Conservation (phyloP, 805 yeast species). For the Cyberlindnera maritima region DNA sequence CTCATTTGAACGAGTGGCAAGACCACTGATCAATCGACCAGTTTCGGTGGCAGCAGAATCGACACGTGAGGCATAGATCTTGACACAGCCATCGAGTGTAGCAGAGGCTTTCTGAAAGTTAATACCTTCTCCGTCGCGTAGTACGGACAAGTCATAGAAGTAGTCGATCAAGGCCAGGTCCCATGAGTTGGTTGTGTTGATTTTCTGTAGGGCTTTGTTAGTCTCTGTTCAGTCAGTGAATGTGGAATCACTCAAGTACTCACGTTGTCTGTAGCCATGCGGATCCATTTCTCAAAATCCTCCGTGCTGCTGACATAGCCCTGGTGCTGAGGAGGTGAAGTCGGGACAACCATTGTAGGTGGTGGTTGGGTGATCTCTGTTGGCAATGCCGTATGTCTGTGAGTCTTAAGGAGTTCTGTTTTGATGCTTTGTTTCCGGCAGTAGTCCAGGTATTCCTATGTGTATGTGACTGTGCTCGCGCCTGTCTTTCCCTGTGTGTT, state of each 20-base stretch:
- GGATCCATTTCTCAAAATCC: conserved; percentile 74
- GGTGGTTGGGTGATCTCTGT: background rate
- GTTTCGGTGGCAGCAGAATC: conserved; percentile 92
- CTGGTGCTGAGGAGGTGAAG: conserved; percentile 6
- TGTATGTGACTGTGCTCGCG: background rate
- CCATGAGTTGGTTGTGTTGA: conserved; percentile 86
- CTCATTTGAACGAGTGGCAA: conserved; percentile 44
- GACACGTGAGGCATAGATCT: conserved; percentile 85
- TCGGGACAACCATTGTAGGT: conserved; percentile 10
- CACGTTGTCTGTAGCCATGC: conserved; percentile 69
- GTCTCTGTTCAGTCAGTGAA: background rate
- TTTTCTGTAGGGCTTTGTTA: conserved; percentile 38
- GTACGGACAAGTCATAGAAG: conserved; percentile 76
- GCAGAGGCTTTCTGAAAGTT: conserved; percentile 91
- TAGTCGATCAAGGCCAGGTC: conserved; percentile 88
- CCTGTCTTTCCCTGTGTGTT: background rate
- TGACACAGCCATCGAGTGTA: conserved; percentile 91
- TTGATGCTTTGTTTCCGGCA: too few relatives aligned
- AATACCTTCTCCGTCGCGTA: conserved; percentile 73
- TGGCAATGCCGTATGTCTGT: background rate
- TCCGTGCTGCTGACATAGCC: conserved; percentile 13
- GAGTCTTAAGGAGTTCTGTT: background rate
- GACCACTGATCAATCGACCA: conserved; percentile 75
- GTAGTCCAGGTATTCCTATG: too few relatives aligned
- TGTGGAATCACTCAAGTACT: background rate